Evolutionary conservation across 495 filamentous ascomycete species (phyloP), one percentile per base, ranked within the genome.

Genomic region (Echria macrotheca): DNA sequence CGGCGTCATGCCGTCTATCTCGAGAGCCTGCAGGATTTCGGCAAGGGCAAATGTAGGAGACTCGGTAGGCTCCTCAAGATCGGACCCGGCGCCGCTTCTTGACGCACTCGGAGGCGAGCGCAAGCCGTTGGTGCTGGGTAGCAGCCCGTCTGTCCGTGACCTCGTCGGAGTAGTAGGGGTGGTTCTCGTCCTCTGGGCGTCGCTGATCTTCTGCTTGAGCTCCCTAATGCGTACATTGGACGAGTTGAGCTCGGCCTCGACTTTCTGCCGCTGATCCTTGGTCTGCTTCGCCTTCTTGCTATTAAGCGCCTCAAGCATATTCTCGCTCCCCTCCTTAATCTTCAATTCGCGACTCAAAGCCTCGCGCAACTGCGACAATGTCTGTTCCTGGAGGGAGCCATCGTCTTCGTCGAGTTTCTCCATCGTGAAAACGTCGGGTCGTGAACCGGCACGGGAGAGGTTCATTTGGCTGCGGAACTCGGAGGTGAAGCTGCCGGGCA

Each of bases 281-380:
- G 87, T 86, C 60, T 97, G 90, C 65, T 97, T 98, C 10, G 86
- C 82, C 60, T 93, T 96, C 67, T 98, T 98, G n/a, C 82, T 73
- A 58, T 94, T 86, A 50, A 98, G 65, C 14, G 91, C 93, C 70
- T 96, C 93, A 43, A 98, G 69, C 77, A 97, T 81, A 63, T 98
- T 98, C 74, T 98, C 93, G 44, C 91, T 95, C 19, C 93, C 93
- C 50, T 88, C 84, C 68, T 95, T 96, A 61, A 97, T 97, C 74
- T 97, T 97, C 68, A 86, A 84, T 65, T 97, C 93, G 58, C 91
- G 89, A 40, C 87, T 90, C 49, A 98, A 83, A 61, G 81, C 80
- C 59, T 95, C 89, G 49, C 83, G 79, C 50, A 94, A 74, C 33
- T 80, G 71, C 21, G 80, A 78, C 55, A 94, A 78, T 12, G 81